Evolutionary conservation across 2,329 filamentous ascomycete genomes (phyloP).

Genomic region (Sporothrix schenckii): DNA sequence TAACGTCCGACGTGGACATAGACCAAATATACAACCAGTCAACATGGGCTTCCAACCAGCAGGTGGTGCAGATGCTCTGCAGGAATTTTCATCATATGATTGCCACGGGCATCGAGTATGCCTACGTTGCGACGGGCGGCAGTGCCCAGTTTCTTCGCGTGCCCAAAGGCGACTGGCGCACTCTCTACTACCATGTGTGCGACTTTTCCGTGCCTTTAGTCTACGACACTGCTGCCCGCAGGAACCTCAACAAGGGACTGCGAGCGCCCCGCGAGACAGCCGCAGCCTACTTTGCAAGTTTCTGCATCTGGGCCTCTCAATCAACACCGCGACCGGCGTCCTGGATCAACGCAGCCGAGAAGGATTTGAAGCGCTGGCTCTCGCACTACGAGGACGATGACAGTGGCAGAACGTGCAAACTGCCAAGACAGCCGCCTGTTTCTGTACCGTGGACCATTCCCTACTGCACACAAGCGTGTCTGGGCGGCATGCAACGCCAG

Average conservation of each 20-base stretch:
- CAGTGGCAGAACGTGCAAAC: not conserved
- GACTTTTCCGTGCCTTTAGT: not conserved
- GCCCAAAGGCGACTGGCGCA: conserved; percentile 13
- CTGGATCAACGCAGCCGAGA: conserved; percentile 22
- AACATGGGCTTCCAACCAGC: not conserved
- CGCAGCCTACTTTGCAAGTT: conserved; percentile 19
- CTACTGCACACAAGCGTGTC: conserved; percentile 31
- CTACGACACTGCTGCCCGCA: not conserved
- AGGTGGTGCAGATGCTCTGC: not conserved
- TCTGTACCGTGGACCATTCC: conserved; percentile 1
- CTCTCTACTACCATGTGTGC: conserved; percentile 5
- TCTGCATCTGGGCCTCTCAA: conserved; percentile 17
- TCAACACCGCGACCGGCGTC: not conserved
- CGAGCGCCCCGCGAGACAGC: conserved; percentile 25
- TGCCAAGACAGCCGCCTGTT: not conserved
- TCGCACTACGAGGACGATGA: not conserved
- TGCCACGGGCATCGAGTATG: not conserved
- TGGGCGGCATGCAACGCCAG: conserved; percentile 13
- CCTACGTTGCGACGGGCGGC: not conserved
- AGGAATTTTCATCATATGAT: not conserved
- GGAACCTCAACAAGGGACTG: not conserved
- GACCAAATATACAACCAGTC: too few relatives aligned
- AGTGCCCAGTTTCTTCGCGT: not conserved
- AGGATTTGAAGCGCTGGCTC: conserved; percentile 23
- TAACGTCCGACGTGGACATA: not conserved